A percentile compares a stretch with the other conserved stretches of the same genome.
phyloP scores from a whole-genome alignment of 345 rosid genomes.

The Salix suchowensis region DNA sequence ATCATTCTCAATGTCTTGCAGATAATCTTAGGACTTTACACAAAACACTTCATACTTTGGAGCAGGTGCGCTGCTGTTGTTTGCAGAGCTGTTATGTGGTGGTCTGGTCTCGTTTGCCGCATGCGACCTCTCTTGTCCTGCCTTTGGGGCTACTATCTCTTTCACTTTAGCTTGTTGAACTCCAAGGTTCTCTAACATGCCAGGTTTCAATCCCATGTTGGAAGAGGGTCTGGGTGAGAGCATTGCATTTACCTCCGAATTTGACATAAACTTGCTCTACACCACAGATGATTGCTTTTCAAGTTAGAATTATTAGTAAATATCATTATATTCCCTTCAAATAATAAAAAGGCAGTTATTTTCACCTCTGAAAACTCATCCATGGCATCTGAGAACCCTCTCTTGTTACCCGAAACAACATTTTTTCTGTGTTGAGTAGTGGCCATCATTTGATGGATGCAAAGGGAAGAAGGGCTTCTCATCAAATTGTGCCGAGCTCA shows the following conservation, averaged over 20 bases:
- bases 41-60: slow-evolving; percentile 18
- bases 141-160: slow-evolving; percentile 32
- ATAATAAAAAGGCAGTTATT: not conserved
- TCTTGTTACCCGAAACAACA: slow-evolving; percentile 31
- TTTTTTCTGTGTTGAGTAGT: slow-evolving; percentile 17
- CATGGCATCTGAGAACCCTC: slow-evolving; percentile 57
- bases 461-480: slow-evolving; percentile 33
- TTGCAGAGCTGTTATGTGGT: slow-evolving; percentile 15
- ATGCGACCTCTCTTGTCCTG: slow-evolving; percentile 33
- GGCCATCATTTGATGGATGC: slow-evolving; percentile 23
- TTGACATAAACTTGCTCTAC: slow-evolving; percentile 47
- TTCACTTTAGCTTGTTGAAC: slow-evolving; percentile 40
- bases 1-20: not conserved
- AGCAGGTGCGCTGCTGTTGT: slow-evolving; percentile 26
- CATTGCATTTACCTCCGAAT: slow-evolving; percentile 20
- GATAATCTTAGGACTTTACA: not conserved
- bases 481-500: slow-evolving; percentile 19
- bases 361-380: slow-evolving; percentile 50
- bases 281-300: slow-evolving; percentile 15
- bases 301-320: slow-evolving; percentile 13
- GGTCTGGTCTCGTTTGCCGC: slow-evolving; percentile 26
- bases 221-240: slow-evolving; percentile 31
- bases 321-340: not conserved
- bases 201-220: slow-evolving; percentile 44
- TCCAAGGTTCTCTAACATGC: slow-evolving; percentile 43